Evolutionary conservation across 352 stramenopile species (phyloP), one percentile per base, ranked within the genome.

Genomic region (Globisporangium mamillatum): DNA sequence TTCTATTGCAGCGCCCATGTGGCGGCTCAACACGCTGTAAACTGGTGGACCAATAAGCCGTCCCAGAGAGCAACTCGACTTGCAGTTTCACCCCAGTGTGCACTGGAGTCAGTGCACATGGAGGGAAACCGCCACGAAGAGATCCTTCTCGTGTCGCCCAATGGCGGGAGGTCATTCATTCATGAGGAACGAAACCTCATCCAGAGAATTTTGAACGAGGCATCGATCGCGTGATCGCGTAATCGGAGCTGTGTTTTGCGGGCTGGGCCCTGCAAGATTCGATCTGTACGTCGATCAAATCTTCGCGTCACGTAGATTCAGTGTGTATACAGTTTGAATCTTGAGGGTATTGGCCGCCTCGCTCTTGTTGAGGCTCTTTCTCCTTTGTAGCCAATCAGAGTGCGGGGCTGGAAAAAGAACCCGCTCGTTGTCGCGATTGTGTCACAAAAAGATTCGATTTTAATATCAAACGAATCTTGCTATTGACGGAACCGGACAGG

Each of bases 331-430:
- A 1, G 3, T 32, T 9, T 56, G 50, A 56, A 56, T 56, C 50
- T 56, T 32, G n/a, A 56, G 2, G 9, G 10, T 27, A 5, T 55
- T 29, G 48, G 1, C 12, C 12, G 48, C 24, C 48, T 20, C n/a
- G 50, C 50, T 56, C 22, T 48, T 56, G 50, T 56, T 56, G 50
- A 22, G 22, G 50, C 32, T 56, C 22, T 56, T 56, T 56, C 50
- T 32, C 25, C 2, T 20, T 56, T 56, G 20, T 32, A 56, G 14
- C 50, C 50, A 56, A 56, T 56, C 22, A 56, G 3, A 32, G 25
- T 7, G 12, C n/a, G 5, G 10, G 14, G 1, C 7, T 56, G 9
- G 50, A 32, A 56, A 56, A 56, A 56, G 50, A 56, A 56, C 50
- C 50, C 50, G 50, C n/a, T 48, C 32, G 22, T 9, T 55, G 50